Evolutionary conservation across 2,329 filamentous ascomycete species (phyloP), one percentile per base, ranked within the genome.

Genomic region (Hypocrella siamensis): DNA sequence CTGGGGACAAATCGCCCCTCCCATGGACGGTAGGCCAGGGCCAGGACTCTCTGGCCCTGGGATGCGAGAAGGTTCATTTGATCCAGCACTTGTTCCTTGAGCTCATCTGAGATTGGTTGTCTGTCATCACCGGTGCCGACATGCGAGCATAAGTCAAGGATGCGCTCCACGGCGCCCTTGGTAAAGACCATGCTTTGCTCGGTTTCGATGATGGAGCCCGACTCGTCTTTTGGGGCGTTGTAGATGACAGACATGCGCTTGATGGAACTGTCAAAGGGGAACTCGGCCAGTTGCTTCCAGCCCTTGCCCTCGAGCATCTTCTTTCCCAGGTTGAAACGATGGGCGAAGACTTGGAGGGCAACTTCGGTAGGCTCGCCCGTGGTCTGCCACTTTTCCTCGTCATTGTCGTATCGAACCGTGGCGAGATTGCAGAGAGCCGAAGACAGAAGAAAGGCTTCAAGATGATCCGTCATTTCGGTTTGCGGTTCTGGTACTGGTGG

Each of bases 221-320:
- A 51, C 22, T 62, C 56, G 6, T 49, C 48, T 5, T 46, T 40
- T 2, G 66, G 65, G 5, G 54, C 54, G 30, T 70, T 61, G 53
- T 80, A 83, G 28, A 84, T 65, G 34, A 84, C 78, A 7, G 76
- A 80, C 79, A 85, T 85, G 44, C 76, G 74, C 64, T 85, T 85
- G 48, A 83, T 72, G 43, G 67, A 67, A 34, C 75, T 81, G 51
- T 85, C 79, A 45, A 85, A 86, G n/a, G 79, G 78, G 38, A 80
- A 81, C 45, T 85, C 80, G 32, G 73, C 67, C 2, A 76, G 51
- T 43, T 76, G 66, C 40, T 65, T 67, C 71, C 74, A 77, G n/a
- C 66, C 66, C 5, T 56, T 47, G 3, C 44, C 51, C 35, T 67
- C 63, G 3, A 73, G 53, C 1, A 49, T 45, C 44, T 67, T 68